Percentiles rank a stretch among this genome's conserved stretches.
Conservation (phyloP, 768 basidiomycete genomes). For the Russula brevipes region DNA sequence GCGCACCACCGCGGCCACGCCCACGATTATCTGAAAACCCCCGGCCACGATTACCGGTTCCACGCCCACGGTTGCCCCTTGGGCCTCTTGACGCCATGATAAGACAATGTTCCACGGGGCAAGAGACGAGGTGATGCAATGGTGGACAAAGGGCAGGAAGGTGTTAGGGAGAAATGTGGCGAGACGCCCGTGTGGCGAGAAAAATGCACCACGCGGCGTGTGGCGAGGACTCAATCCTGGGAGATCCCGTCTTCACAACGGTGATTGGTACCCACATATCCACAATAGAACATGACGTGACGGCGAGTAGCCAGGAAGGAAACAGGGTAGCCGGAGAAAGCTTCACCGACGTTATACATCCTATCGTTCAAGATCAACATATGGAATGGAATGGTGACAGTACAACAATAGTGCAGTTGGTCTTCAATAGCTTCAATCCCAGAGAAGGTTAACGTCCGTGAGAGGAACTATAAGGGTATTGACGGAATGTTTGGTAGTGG, state of each 20-base stretch:
- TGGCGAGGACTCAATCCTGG: neutral
- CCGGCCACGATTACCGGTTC: conserved; percentile 11
- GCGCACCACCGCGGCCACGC: conserved; percentile 13
- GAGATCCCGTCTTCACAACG: too few species aligned
- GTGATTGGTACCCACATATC: neutral
- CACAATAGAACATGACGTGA: neutral
- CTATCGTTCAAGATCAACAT: neutral
- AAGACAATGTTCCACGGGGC: neutral
- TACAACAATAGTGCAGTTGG: too few species aligned
- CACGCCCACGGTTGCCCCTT: conserved; percentile 1
- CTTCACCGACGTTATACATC: neutral
- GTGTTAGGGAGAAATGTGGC: neutral
- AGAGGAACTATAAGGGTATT: too few species aligned
- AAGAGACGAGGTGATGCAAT: neutral
- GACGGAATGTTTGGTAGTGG: too few species aligned
- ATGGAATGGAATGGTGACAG: too few species aligned
- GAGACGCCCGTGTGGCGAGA: conserved; percentile 11
- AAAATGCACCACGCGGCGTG: neutral
- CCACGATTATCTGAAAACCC: neutral
- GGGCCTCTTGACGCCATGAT: conserved; percentile 11
- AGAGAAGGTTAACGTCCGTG: too few species aligned
- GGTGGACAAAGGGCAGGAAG: neutral
- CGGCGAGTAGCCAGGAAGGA: neutral
- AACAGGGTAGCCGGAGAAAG: neutral
- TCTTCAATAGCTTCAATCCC: too few species aligned